phyloP scores from a whole-genome alignment of 257 asterid species.

The Nicotiana obtusifolia region DNA sequence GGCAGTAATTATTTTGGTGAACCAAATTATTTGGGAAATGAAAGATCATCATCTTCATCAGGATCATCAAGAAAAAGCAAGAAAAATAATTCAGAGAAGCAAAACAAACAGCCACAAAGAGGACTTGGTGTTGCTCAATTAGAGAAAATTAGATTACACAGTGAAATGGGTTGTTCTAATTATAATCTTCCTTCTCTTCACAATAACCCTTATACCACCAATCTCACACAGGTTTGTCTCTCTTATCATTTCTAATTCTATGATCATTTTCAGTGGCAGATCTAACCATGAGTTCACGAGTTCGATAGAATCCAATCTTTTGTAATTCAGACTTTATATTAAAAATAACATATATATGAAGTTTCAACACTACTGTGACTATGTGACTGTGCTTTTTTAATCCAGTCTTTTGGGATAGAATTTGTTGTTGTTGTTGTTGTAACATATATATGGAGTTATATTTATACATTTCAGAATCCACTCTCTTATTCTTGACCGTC shows the following conservation, averaged over 20 bases:
- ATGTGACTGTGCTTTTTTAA: no score
- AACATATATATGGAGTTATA: no score
- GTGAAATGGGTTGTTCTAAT: constrained; percentile 48
- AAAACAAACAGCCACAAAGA: constrained; percentile 73
- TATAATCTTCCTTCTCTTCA: constrained; percentile 30
- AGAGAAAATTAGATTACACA: constrained; percentile 82
- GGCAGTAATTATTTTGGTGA: constrained; percentile 70
- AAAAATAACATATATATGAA: no score
- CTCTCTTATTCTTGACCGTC: background rate
- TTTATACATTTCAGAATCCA: no score
- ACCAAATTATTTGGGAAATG: constrained; percentile 36
- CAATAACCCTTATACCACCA: constrained; percentile 38
- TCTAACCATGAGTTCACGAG: background rate
- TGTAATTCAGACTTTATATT: no score
- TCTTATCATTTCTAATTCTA: background rate
- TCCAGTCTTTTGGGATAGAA: no score
- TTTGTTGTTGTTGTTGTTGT: no score
- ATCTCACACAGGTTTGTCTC: constrained; percentile 40
- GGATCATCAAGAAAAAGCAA: constrained; percentile 59
- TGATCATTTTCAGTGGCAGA: background rate
- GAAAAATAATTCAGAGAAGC: constrained; percentile 61
- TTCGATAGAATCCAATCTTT: no score
- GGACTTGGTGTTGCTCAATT: constrained; percentile 95
- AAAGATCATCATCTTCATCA: constrained; percentile 39
- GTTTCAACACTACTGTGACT: no score